Evolutionary conservation across 306 rosid genomes (phyloP), one percentile per base, ranked within the genome.

Genomic region (Senna tora): DNA sequence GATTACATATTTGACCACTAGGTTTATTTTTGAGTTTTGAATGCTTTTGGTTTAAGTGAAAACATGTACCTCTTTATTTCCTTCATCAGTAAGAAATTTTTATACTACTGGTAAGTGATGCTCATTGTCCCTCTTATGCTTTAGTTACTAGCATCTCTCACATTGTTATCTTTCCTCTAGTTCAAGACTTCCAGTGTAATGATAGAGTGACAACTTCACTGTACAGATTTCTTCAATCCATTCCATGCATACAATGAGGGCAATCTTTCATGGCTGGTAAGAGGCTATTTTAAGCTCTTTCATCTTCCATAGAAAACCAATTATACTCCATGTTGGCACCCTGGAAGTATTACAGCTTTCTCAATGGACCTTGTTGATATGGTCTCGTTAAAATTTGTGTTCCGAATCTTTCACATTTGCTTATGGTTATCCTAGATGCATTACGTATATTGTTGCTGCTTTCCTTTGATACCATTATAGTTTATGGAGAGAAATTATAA

Each of bases 181-280:
- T 58, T 56, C 19, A 47, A 28, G 32, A 25, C 30, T 25, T 25
- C 30, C 2, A 25, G 2, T 72, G 25, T 58, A 65, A 54, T 70
- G 71, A 80, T 62, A 63, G 63, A 38, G 42, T 67, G 65, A 47
- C 19, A 73, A 15, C 53, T 69, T 72, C 53, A 19, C 17, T 68
- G 4, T 51, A 5, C 88, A 88, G 90, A 88, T 83, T 88, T 85
- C 72, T 79, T 88, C 79, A 81, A 75, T 74, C 90, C 93, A 34
- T 85, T 88, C 60, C 93, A 88, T 79, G 90, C 90, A 58, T 85
- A 88, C 77, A 90, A 88, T 20, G 90, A 83, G 47, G 93, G 93
- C 25, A 81, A 88, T 80, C 93, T 88, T 77, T 60, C 93, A 75
- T 88, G 93, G 93, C 79, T 85, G 80, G 88, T 85, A 55, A 74